These are phyloP conservation scores for Aspergillus arachidicola DNA, from an alignment of 2,329 filamentous ascomycete species.

Conservation along the genomic window DNA sequence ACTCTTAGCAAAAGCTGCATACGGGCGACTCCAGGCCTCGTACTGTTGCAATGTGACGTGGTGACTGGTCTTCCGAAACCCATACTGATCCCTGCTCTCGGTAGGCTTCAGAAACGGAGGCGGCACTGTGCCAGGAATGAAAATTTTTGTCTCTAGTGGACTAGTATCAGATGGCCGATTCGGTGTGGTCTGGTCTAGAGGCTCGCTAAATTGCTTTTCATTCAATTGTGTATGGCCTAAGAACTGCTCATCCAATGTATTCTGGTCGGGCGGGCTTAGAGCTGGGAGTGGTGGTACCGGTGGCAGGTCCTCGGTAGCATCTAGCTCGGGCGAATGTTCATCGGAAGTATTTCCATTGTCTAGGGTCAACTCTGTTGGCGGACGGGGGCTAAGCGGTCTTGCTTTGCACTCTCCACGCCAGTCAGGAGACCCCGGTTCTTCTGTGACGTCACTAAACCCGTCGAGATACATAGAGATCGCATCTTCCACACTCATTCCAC, in stretches of 20 bases:
- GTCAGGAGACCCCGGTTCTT: conserved; percentile 38
- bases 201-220: conserved; percentile 5
- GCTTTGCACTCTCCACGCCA: conserved; percentile 36
- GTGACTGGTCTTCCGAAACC: conserved; percentile 85
- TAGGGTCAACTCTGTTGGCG: conserved; percentile 29
- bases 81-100: conserved; percentile 73
- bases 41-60: conserved; percentile 77
- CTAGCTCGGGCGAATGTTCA: conserved; percentile 22
- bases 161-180: not conserved
- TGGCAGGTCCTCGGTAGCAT: conserved; percentile 24
- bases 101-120: conserved; percentile 36
- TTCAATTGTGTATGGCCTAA: conserved; percentile 14
- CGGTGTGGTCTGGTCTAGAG: conserved; percentile 1
- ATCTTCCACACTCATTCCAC: conserved; percentile 61
- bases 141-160: conserved; percentile 26
- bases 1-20: conserved; percentile 73
- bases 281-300: conserved; percentile 23
- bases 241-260: conserved; percentile 18
- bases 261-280: conserved; percentile 12
- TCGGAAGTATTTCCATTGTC: conserved; percentile 29
- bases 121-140: conserved; percentile 42
- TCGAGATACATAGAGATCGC: conserved; percentile 63
- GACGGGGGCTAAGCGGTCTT: conserved; percentile 30
- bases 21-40: conserved; percentile 76
- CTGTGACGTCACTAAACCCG: conserved; percentile 54